Base-by-base conservation (phyloP, 1,139 yeast species). In the Sugiyamaella neomexicana region DNA sequence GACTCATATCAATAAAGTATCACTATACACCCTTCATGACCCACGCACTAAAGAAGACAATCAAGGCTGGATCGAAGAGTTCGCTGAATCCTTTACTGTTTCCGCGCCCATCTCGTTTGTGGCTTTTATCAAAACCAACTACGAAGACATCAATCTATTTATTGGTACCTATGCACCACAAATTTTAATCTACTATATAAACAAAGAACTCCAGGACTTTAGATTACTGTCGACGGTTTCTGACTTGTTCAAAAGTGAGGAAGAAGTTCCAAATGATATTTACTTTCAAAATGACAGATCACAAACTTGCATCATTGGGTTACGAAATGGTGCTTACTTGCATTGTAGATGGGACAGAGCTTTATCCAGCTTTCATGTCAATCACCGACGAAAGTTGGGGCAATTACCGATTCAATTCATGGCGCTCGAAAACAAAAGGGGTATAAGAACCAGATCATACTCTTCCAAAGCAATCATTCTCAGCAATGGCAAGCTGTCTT, bases 331-430 rank as follows among this genome's bases (percentile, higher is more conserved):
- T 6, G 39, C 56, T 12, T 58, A 57, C 6, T 55, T 61, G 34
- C 37, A 58, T 75, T 73, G 59, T 64, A 68, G 54, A 57, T 62
- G 55, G 76, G 70, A 54, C 65, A 67, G 23, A 5, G 16, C 13
- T 7, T 16, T 23, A 5, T 15, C 23, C 10, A 9, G 37, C 2
- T 12, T 40, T 17, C 25, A 40, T 9, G n/a, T 39, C 17, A 12
- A 31, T 6, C 29, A 50, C 58, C 68, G 29, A 58, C 68, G 17
- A 58, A 34, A 48, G 40, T 60, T 54, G 52, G 55, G 68, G 31
- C 64, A 64, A 42, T 20, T 64, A 9, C 52, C 54, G 10, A 46
- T 46, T 10, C 49, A 50, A 38, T 46, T 51, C 34, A 12, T 46
- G 9, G 20, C 51, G 0, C 15, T 53, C 12, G 50, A 9, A 9